A percentile compares a stretch with the other conserved stretches of the same genome.
phyloP scores from a whole-genome alignment of 1,284 basidiomycete genomes.

The Ustilago hordei region DNA sequence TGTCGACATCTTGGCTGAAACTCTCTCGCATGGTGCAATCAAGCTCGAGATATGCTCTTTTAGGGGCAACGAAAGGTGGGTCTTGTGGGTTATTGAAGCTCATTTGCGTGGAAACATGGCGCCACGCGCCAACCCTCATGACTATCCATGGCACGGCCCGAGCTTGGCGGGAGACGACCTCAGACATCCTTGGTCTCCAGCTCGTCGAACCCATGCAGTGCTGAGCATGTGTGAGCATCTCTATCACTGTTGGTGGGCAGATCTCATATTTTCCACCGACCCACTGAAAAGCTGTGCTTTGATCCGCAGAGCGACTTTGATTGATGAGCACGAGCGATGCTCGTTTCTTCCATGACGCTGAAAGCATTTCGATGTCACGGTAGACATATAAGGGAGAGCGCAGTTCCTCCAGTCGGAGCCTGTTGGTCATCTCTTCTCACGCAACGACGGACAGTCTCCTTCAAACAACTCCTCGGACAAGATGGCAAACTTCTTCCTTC shows the following conservation, averaged over 20 bases:
- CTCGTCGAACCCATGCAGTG: too few species aligned
- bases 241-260: neutral
- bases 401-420: too few species aligned
- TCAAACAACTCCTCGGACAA: neutral
- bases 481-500: constrained; percentile 12
- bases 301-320: too few species aligned
- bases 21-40: neutral
- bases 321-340: too few species aligned
- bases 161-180: neutral
- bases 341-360: too few species aligned
- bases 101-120: neutral
- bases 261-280: neutral
- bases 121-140: neutral
- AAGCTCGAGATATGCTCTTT: neutral
- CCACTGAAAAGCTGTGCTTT: neutral
- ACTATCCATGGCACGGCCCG: neutral
- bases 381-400: too few species aligned
- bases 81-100: neutral
- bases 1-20: too few species aligned
- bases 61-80: neutral
- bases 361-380: too few species aligned
- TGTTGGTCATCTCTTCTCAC: too few species aligned
- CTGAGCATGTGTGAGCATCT: neutral
- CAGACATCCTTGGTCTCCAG: neutral
- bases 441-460: too few species aligned